phyloP scores from a whole-genome alignment of 1,284 basidiomycete genomes.

The Heterobasidion annosum region DNA sequence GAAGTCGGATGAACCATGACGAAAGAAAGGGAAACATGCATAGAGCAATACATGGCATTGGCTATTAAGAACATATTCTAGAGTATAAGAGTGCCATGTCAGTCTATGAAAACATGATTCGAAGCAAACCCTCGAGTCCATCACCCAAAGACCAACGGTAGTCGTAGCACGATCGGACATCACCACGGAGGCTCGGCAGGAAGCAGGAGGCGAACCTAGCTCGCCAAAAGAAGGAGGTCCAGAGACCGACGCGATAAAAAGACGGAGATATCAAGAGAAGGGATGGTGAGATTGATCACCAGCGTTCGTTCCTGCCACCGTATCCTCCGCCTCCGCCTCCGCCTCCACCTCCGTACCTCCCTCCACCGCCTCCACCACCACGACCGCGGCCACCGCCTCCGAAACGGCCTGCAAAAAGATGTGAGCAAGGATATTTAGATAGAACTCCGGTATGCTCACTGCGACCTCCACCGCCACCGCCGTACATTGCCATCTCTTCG shows the following conservation, averaged over 20 bases:
- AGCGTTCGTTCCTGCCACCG: constrained; percentile 26
- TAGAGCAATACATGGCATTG: not conserved
- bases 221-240: constrained; percentile 1
- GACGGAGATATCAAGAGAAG: constrained; percentile 3
- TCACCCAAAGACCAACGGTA: not conserved
- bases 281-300: constrained; percentile 18
- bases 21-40: not conserved
- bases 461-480: constrained; percentile 69
- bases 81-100: not conserved
- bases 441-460: constrained; percentile 32
- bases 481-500: constrained; percentile 88
- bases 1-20: not conserved
- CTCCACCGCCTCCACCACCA: constrained; percentile 36
- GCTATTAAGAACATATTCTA: not conserved
- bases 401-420: constrained; percentile 39
- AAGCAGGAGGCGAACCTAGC: not conserved
- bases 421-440: constrained; percentile 2
- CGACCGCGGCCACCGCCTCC: constrained; percentile 43
- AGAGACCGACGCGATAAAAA: not conserved
- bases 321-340: constrained; percentile 20
- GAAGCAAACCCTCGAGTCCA: not conserved
- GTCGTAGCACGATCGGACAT: not conserved
- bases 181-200: not conserved
- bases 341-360: constrained; percentile 21
- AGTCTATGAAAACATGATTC: not conserved